Percentiles rank a stretch among this genome's conserved stretches.
phyloP scores from a whole-genome alignment of 331 rosid genomes.

The Erythrophleum ivorense region DNA sequence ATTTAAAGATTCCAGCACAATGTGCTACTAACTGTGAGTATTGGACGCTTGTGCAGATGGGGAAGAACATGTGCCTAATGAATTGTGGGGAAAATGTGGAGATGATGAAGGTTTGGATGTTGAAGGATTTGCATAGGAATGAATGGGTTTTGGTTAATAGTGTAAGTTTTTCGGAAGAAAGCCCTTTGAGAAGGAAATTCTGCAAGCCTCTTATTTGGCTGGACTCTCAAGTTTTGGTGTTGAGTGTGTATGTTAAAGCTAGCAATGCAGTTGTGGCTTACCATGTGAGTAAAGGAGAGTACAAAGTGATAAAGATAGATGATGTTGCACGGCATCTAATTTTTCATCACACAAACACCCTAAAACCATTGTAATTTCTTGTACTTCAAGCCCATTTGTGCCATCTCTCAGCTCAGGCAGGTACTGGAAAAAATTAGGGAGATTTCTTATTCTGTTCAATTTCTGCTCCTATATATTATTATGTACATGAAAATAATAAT shows the following conservation, averaged over 20 bases:
- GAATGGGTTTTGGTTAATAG: constrained; percentile 33
- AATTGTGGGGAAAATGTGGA: constrained; percentile 25
- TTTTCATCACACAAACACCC: constrained; percentile 17
- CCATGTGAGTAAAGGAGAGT: constrained; percentile 1
- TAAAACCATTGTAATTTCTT: neutral
- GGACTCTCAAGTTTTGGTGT: constrained; percentile 10
- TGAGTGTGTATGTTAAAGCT: constrained; percentile 1
- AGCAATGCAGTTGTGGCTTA: constrained; percentile 30
- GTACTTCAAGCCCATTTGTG: neutral
- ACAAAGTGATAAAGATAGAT: constrained; percentile 15
- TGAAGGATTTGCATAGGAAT: constrained; percentile 26
- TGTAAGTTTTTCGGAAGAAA: neutral
- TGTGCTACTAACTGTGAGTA: constrained; percentile 8
- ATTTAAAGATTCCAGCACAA: constrained; percentile 16
- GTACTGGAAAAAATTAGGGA: neutral
- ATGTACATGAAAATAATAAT: too few relatives aligned
- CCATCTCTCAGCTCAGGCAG: neutral
- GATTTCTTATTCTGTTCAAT: neutral
- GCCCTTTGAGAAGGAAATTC: neutral
- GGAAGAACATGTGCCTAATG: constrained; percentile 14
- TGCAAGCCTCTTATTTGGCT: constrained; percentile 21
- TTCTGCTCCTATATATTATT: too few relatives aligned
- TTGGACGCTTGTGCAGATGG: constrained; percentile 38
- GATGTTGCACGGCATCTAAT: constrained; percentile 28
- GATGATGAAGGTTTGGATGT: constrained; percentile 30